Conservation (phyloP, 1,139 yeast genomes). For the Petasospora rhodanensis region DNA sequence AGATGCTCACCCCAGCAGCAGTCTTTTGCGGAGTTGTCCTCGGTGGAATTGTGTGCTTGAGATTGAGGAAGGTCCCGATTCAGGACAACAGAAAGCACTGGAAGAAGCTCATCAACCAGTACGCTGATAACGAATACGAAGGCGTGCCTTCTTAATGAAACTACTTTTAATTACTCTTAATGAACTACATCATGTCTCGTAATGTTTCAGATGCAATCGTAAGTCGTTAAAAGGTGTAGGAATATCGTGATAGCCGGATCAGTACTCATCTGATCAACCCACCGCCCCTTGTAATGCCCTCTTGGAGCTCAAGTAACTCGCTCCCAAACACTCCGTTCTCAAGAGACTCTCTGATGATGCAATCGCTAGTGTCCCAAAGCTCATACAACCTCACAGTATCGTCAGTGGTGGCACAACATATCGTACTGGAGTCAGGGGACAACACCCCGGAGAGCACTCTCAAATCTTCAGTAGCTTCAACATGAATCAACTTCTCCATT, state of each 20-base stretch:
- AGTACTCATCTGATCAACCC: conserved; percentile 28
- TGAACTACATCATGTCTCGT: no score
- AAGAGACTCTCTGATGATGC: conserved; percentile 34
- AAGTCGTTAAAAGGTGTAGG: no score
- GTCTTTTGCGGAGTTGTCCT: conserved; percentile 51
- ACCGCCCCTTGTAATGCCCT: conserved; percentile 40
- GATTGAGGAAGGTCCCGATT: conserved; percentile 41
- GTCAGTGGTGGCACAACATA: conserved; percentile 76
- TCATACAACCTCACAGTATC: conserved; percentile 70
- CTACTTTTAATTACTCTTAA: no score
- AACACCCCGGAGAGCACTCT: conserved; percentile 62
- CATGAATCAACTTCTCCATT: conserved; percentile 45
- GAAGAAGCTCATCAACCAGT: conserved; percentile 43
- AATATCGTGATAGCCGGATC: no score
- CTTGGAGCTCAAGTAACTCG: conserved; percentile 51
- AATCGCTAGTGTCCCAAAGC: conserved; percentile 50
- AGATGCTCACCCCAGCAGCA: conserved; percentile 63
- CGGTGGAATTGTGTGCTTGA: conserved; percentile 35
- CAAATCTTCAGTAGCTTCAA: conserved; percentile 47
- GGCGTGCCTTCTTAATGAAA: conserved; percentile 65
- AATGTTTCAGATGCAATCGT: no score
- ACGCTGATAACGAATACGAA: conserved; percentile 48
- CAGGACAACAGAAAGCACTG: conserved; percentile 53
- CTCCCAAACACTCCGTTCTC: conserved; percentile 50
- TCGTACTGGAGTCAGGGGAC: conserved; percentile 56